These are phyloP conservation scores for Lathyrus tuberosus DNA, from an alignment of 306 rosid genomes.

Conservation along the genomic window DNA sequence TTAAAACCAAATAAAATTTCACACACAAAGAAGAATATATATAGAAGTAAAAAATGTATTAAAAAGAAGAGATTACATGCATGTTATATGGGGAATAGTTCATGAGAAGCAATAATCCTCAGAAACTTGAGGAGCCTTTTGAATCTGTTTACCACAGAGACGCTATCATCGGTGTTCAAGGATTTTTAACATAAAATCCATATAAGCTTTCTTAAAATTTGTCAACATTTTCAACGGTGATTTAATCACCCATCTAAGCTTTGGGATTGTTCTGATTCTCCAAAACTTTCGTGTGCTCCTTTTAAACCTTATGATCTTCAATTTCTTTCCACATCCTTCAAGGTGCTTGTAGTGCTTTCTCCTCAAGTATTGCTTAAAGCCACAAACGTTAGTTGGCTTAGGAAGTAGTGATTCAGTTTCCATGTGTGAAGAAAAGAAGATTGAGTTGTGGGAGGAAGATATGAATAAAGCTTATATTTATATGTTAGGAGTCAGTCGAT, in stretches of 20 bases:
- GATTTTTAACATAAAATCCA: conserved; percentile 43
- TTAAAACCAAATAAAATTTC: neutral
- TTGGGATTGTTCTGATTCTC: conserved; percentile 49
- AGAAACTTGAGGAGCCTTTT: neutral
- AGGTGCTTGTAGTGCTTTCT: conserved; percentile 39
- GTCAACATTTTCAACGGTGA: conserved; percentile 51
- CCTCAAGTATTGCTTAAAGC: conserved; percentile 40
- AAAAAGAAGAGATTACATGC: neutral
- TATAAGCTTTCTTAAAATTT: conserved; percentile 46
- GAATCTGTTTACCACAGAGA: neutral
- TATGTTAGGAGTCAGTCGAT: too few relatives aligned
- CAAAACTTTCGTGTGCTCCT: conserved; percentile 42
- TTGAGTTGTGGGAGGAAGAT: neutral
- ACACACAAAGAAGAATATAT: neutral
- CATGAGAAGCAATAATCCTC: conserved; percentile 41
- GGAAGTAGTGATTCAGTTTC: conserved; percentile 39
- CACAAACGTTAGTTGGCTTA: conserved; percentile 6
- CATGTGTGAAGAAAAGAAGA: conserved; percentile 7
- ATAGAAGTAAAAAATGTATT: neutral
- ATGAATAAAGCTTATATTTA: neutral
- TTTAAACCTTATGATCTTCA: conserved; percentile 36
- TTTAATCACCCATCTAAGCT: conserved; percentile 35
- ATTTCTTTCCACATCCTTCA: conserved; percentile 31
- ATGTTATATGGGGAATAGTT: conserved; percentile 33
- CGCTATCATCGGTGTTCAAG: conserved; percentile 8